These are phyloP conservation scores for Penicillium longicatenatum DNA, from an alignment of 495 filamentous ascomycete species.

Conservation along the genomic window DNA sequence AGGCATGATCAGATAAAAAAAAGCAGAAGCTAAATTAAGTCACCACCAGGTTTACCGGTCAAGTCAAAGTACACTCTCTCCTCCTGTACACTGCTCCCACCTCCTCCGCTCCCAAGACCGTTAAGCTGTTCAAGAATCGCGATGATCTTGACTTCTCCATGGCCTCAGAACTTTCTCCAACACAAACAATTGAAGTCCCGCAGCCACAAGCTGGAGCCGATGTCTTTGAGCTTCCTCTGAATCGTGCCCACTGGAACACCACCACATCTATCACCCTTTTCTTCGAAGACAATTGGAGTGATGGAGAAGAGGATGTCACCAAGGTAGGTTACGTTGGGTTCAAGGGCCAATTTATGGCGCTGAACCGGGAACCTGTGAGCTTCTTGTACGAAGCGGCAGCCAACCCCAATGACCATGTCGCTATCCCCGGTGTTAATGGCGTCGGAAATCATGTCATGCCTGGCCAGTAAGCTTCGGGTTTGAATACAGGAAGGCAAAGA, in stretches of 20 bases:
- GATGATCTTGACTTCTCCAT: slow-evolving; percentile 81
- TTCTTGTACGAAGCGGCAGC: slow-evolving; percentile 93
- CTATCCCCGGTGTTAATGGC: slow-evolving; percentile 48
- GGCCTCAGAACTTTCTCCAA: slow-evolving; percentile 67
- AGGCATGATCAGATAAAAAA: background rate
- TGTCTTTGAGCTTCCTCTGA: slow-evolving; percentile 81
- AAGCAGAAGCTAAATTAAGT: slow-evolving; percentile 16
- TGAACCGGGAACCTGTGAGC: slow-evolving; percentile 79
- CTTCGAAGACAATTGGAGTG: slow-evolving; percentile 66
- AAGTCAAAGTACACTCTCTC: slow-evolving; percentile 88
- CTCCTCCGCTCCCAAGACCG: slow-evolving; percentile 71
- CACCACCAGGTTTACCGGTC: slow-evolving; percentile 79
- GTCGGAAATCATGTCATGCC: slow-evolving; percentile 44
- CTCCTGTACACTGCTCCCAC: slow-evolving; percentile 76
- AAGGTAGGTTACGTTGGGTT: slow-evolving; percentile 84
- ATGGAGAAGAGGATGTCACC: slow-evolving; percentile 74
- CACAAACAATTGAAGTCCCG: slow-evolving; percentile 75
- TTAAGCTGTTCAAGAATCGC: slow-evolving; percentile 83
- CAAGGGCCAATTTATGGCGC: slow-evolving; percentile 85
- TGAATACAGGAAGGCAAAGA: background rate
- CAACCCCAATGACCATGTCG: slow-evolving; percentile 81
- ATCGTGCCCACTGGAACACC: slow-evolving; percentile 84
- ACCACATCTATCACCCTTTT: slow-evolving; percentile 78
- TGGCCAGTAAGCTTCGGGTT: slow-evolving; percentile 29
- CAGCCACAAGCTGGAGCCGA: slow-evolving; percentile 65